Evolutionary conservation across 805 yeast species (phyloP).

Genomic region (Pichia manshurica): DNA sequence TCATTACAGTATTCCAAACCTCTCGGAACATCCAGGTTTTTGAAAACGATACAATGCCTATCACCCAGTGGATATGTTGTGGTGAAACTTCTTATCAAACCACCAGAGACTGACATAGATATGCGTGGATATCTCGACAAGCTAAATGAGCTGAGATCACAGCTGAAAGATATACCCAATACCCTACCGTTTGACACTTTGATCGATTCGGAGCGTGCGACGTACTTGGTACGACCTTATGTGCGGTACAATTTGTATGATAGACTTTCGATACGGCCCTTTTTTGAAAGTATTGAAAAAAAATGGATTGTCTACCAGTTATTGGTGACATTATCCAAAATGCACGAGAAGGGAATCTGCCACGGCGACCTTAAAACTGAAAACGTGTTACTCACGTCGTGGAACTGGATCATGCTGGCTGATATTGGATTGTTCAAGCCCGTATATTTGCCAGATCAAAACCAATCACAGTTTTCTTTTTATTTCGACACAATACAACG

Average conservation of each 20-base stretch:
- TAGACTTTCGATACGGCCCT: slow-evolving; percentile 80
- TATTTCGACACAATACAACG: slow-evolving; percentile 88
- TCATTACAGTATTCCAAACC: slow-evolving; percentile 71
- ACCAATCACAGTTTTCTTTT: slow-evolving; percentile 87
- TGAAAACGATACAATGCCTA: slow-evolving; percentile 78
- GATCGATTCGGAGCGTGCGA: slow-evolving; percentile 87
- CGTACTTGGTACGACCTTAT: slow-evolving; percentile 80
- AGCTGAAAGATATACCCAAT: slow-evolving; percentile 49
- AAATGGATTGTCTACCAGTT: slow-evolving; percentile 81
- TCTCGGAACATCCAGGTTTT: slow-evolving; percentile 73
- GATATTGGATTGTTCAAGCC: slow-evolving; percentile 91
- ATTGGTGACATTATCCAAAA: slow-evolving; percentile 50
- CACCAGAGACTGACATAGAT: slow-evolving; percentile 36
- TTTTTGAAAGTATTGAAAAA: slow-evolving; percentile 73
- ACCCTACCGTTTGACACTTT: slow-evolving; percentile 67
- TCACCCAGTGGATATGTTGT: slow-evolving; percentile 69
- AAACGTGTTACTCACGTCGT: slow-evolving; percentile 76
- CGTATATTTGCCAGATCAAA: slow-evolving; percentile 77
- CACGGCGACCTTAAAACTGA: slow-evolving; percentile 95
- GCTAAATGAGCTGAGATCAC: slow-evolving; percentile 32
- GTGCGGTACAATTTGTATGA: slow-evolving; percentile 80
- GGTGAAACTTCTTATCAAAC: slow-evolving; percentile 79
- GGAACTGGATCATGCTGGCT: slow-evolving; percentile 79
- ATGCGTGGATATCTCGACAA: slow-evolving; percentile 27
- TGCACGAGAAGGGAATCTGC: slow-evolving; percentile 56